Percentiles rank a stretch among this genome's conserved stretches.
Conservation (phyloP, 2,329 filamentous ascomycete genomes). For the Botrytis sinoallii region DNA sequence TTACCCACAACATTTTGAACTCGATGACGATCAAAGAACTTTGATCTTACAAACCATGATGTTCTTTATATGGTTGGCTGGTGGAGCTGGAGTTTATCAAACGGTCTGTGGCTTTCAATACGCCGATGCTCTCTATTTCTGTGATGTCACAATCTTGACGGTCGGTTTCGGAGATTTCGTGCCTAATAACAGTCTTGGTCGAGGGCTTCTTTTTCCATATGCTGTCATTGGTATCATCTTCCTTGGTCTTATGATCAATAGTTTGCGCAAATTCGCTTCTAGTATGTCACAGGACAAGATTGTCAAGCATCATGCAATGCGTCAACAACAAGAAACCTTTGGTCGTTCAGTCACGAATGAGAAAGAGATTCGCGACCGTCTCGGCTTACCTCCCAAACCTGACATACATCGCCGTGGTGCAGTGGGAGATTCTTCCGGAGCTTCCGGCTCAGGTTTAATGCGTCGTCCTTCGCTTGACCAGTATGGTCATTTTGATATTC, state of each 20-base stretch:
- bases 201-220: constrained; percentile 64
- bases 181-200: constrained; percentile 49
- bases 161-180: constrained; percentile 62
- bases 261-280: constrained; percentile 57
- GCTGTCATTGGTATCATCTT: constrained; percentile 67
- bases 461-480: constrained; percentile 31
- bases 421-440: constrained; percentile 19
- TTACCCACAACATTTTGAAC: constrained; percentile 63
- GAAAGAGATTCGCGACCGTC: constrained; percentile 44
- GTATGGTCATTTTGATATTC: constrained; percentile 40
- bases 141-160: constrained; percentile 59
- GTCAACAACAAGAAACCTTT: constrained; percentile 52
- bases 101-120: constrained; percentile 56
- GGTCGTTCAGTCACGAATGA: constrained; percentile 52
- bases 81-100: constrained; percentile 61
- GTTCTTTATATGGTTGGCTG: constrained; percentile 66
- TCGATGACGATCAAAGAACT: constrained; percentile 65
- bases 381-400: constrained; percentile 37
- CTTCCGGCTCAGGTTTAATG: constrained; percentile 36
- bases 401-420: constrained; percentile 19
- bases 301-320: constrained; percentile 55
- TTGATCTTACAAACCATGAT: constrained; percentile 69
- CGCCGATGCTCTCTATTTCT: constrained; percentile 59
- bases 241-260: constrained; percentile 64
- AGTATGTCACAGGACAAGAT: constrained; percentile 62